Evolutionary conservation across 495 filamentous ascomycete species (phyloP), one percentile per base, ranked within the genome.

Genomic region (Penicillium robsamsonii): DNA sequence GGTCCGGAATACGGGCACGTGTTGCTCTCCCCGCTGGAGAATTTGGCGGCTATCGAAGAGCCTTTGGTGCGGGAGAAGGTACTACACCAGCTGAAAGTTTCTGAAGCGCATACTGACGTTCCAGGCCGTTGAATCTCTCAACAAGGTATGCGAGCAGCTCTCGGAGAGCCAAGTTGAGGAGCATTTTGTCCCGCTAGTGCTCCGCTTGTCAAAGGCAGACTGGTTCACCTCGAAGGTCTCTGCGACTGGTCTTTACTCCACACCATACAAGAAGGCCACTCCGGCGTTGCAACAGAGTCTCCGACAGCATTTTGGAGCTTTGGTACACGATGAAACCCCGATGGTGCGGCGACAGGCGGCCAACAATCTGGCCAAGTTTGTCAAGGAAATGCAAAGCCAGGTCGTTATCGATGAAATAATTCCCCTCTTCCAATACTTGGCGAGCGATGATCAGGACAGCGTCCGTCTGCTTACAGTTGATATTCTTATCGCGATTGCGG

Each of bases 141-240:
- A 97, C 84, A 98, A 97, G 78, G 97, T 98, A 68, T 96, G 93
- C 80, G 82, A 84, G 65, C 84, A 97, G 68, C 81, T 98, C 35
- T 94, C 90, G 31, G 80, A 90, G 62, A 81, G 90, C 64, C 94
- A 98, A 76, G 85, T 97, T 70, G 95, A 98, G 79, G 89, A 97
- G 66, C 87, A 88, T 70, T 97, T 96, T 76, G 91, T 97, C 64
- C 94, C 95, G 27, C 87, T 98, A 61, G 88, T 89, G 50, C 83
- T 96, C 64, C 89, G 94, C 61, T 87, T 98, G 50, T 96, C 94
- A 53, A 97, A 97, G 82, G 95, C 94, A 71, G 94, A 98, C 78
- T 98, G 94, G 94, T 98, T 98, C 69, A 98, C 94, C 29, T 97
- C 95, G 57, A 98, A 97, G 74, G 94, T 98, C 50, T 98, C 94